These are phyloP conservation scores for Arthrobotrys pseudoclavata DNA, from an alignment of 2,329 filamentous ascomycete species.

Conservation along the genomic window DNA sequence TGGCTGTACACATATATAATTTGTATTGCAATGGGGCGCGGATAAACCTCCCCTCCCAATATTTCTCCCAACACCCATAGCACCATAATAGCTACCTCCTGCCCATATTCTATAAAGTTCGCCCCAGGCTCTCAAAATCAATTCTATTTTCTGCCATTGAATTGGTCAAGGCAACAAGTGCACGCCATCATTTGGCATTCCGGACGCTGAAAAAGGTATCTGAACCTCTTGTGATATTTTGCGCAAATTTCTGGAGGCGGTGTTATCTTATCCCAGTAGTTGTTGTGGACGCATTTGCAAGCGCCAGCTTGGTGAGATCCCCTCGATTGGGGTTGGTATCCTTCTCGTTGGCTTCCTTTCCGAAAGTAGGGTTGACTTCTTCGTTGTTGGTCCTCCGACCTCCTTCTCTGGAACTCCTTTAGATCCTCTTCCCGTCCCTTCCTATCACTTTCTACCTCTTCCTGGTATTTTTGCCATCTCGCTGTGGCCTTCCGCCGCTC, in stretches of 20 bases:
- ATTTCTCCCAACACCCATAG: too few relatives aligned
- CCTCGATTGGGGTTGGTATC: too few relatives aligned
- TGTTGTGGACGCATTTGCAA: background rate
- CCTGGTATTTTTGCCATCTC: background rate
- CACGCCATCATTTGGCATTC: background rate
- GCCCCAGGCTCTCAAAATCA: too few relatives aligned
- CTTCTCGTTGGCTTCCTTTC: too few relatives aligned
- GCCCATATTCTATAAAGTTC: too few relatives aligned
- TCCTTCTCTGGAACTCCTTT: background rate
- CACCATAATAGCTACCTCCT: too few relatives aligned
- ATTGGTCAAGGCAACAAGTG: background rate
- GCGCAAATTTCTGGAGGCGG: background rate
- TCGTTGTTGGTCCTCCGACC: background rate
- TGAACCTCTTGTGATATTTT: background rate
- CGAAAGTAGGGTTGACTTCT: too few relatives aligned
- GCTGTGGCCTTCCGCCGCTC: background rate
- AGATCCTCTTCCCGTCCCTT: background rate
- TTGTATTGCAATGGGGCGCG: too few relatives aligned
- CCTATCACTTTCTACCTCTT: background rate
- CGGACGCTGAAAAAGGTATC: background rate
- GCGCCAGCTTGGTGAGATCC: too few relatives aligned
- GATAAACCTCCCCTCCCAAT: too few relatives aligned
- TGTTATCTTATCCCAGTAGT: background rate
- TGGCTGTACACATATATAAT: background rate
- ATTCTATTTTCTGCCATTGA: too few relatives aligned